Evolutionary conservation across 352 stramenopile genomes (phyloP).

Genomic region (Phytophthora parvispora): DNA sequence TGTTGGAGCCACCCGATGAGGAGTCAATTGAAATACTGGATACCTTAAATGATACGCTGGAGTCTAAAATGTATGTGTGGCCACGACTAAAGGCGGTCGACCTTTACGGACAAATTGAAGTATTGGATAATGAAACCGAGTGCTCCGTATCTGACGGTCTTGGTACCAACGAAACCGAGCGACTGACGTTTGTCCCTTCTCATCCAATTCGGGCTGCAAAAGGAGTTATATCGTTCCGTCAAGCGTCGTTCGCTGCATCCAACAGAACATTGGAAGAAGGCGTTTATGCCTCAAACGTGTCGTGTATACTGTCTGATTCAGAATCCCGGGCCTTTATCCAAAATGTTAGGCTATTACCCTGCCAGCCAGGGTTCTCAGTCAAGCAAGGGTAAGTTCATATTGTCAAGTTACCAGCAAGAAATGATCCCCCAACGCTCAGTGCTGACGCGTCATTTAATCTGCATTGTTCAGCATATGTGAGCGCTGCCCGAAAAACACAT

Average conservation of each 20-base stretch:
- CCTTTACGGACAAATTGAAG: constrained; percentile 70
- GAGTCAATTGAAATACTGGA: constrained; percentile 55
- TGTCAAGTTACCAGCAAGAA: too few species aligned
- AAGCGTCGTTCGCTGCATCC: constrained; percentile 42
- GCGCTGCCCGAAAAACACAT: constrained; percentile 60
- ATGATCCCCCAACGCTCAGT: too few species aligned
- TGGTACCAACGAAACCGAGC: constrained; percentile 11
- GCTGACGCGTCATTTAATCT: constrained; percentile 3
- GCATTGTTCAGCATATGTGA: constrained; percentile 55
- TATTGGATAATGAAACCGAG: constrained; percentile 59
- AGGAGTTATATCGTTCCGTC: constrained; percentile 54
- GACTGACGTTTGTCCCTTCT: constrained; percentile 44
- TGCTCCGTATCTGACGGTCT: constrained; percentile 41
- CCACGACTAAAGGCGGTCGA: constrained; percentile 67
- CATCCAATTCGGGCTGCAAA: constrained; percentile 25
- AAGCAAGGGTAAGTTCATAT: constrained; percentile 42
- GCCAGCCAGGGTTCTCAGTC: constrained; percentile 54
- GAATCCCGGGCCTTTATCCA: constrained; percentile 43
- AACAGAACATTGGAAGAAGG: constrained; percentile 29
- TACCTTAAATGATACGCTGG: constrained; percentile 33
- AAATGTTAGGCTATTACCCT: constrained; percentile 46
- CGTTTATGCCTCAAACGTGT: constrained; percentile 52
- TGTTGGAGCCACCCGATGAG: constrained; percentile 56
- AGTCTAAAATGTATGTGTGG: constrained; percentile 45
- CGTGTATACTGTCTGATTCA: constrained; percentile 47